phyloP scores from a whole-genome alignment of 352 stramenopile species.

The Globisporangium mamillatum region DNA sequence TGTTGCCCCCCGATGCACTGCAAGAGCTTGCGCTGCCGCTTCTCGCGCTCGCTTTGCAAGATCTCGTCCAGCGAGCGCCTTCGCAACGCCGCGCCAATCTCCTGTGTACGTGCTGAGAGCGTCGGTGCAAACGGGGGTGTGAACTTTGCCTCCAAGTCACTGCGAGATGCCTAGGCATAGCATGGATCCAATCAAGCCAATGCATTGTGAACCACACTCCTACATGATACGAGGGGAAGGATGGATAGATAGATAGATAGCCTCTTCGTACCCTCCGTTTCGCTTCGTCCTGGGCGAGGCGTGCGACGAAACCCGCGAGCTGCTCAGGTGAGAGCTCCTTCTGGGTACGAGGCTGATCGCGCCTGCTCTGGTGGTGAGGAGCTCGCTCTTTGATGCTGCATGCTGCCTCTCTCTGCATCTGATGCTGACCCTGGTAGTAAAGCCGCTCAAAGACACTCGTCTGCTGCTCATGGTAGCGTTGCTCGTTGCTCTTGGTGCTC shows the following conservation, averaged over 20 bases:
- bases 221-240: neutral
- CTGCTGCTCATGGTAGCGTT: neutral
- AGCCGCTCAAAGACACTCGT: constrained; percentile 29
- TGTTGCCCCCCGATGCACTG: neutral
- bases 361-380: constrained; percentile 1
- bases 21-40: constrained; percentile 9
- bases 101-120: constrained; percentile 23
- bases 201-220: neutral
- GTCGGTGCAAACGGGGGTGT: constrained; percentile 24
- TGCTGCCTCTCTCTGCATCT: neutral
- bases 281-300: constrained; percentile 14
- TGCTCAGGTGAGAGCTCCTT: neutral
- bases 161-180: constrained; percentile 10
- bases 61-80: constrained; percentile 13
- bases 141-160: constrained; percentile 14
- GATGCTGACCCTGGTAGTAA: constrained; percentile 1
- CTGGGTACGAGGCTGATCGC: neutral
- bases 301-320: constrained; percentile 26
- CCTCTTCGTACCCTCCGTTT: constrained; percentile 4
- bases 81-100: constrained; percentile 27
- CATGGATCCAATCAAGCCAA: neutral
- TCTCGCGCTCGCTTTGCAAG: constrained; percentile 13
- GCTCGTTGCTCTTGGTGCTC: neutral
- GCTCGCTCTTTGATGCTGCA: constrained; percentile 6
- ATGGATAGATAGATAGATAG: neutral